Evolutionary conservation across 768 basidiomycete species (phyloP).

Genomic region (Boletellus ananas): DNA sequence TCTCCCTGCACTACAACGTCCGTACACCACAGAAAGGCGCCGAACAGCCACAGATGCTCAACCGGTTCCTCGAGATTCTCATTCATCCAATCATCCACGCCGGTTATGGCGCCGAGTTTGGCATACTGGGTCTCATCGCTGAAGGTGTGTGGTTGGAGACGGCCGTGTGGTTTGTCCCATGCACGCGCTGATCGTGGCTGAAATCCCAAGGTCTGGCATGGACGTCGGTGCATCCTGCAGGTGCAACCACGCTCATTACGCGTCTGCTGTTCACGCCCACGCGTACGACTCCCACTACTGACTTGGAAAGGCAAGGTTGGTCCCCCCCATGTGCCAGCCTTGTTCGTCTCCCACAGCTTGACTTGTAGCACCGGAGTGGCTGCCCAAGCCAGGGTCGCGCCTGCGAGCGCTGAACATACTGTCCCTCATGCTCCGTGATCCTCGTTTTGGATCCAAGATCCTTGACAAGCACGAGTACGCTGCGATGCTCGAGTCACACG

Average conservation of each 20-base stretch:
- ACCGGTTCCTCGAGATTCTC: slow-evolving; percentile 54
- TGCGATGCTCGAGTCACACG: slow-evolving; percentile 34
- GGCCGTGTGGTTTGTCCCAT: background rate
- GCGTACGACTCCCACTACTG: slow-evolving; percentile 19
- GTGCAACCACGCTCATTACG: slow-evolving; percentile 35
- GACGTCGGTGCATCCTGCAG: slow-evolving; percentile 45
- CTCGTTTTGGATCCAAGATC: slow-evolving; percentile 28
- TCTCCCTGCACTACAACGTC: slow-evolving; percentile 50
- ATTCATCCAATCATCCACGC: slow-evolving; percentile 64
- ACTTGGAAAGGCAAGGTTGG: slow-evolving; percentile 20
- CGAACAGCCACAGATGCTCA: slow-evolving; percentile 54
- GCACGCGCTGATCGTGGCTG: background rate
- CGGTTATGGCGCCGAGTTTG: slow-evolving; percentile 64
- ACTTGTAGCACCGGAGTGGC: slow-evolving; percentile 20
- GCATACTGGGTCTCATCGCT: slow-evolving; percentile 54
- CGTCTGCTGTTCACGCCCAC: slow-evolving; percentile 27
- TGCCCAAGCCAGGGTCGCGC: slow-evolving; percentile 32
- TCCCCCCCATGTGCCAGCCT: background rate
- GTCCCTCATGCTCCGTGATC: slow-evolving; percentile 51
- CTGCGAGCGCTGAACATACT: slow-evolving; percentile 48
- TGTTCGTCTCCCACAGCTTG: background rate
- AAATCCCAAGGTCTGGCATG: slow-evolving; percentile 50
- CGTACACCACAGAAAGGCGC: slow-evolving; percentile 24
- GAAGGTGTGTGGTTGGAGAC: slow-evolving; percentile 43
- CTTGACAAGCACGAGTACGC: slow-evolving; percentile 35